Evolutionary conservation across 495 filamentous ascomycete genomes (phyloP).

Genomic region (Xylaria intraflava): DNA sequence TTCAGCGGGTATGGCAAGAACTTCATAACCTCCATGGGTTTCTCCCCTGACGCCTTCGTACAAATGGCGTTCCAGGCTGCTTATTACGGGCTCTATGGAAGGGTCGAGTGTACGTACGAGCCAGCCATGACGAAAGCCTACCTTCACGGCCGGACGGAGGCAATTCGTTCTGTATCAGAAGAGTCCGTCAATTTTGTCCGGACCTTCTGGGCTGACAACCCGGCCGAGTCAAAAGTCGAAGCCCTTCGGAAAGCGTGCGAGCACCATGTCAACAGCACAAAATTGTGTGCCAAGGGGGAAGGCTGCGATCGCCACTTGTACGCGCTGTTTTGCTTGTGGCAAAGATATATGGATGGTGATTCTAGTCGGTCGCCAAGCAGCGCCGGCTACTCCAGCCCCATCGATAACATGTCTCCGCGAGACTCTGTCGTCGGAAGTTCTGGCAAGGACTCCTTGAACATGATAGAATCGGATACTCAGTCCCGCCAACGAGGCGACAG

Average conservation of each 20-base stretch:
- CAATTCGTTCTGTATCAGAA: constrained; percentile 75
- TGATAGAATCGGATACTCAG: constrained; percentile 23
- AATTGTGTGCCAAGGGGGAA: constrained; percentile 81
- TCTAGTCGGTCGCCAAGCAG: constrained; percentile 45
- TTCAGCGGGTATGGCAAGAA: constrained; percentile 90
- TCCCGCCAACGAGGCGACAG: constrained; percentile 32
- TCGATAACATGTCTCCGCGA: constrained; percentile 40
- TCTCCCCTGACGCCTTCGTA: constrained; percentile 95
- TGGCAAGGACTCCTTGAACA: constrained; percentile 42
- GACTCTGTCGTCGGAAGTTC: constrained; percentile 52
- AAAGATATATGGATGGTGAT: constrained; percentile 75
- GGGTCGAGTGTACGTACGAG: constrained; percentile 91
- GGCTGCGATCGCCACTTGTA: constrained; percentile 94
- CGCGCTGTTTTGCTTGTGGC: constrained; percentile 92
- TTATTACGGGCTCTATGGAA: constrained; percentile 94
- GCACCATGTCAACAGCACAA: constrained; percentile 72
- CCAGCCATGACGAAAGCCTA: constrained; percentile 96
- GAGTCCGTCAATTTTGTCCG: constrained; percentile 81
- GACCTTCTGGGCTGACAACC: constrained; percentile 91
- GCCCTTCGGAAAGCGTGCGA: constrained; percentile 75
- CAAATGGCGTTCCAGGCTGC: constrained; percentile 99
- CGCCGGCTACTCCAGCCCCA: constrained; percentile 53
- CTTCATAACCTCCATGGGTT: constrained; percentile 94
- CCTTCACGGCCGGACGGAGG: constrained; percentile 91
- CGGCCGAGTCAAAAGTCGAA: constrained; percentile 73